Evolutionary conservation across 768 basidiomycete species (phyloP), one percentile per base, ranked within the genome.

Genomic region (Candolleomyces aberdarensis): DNA sequence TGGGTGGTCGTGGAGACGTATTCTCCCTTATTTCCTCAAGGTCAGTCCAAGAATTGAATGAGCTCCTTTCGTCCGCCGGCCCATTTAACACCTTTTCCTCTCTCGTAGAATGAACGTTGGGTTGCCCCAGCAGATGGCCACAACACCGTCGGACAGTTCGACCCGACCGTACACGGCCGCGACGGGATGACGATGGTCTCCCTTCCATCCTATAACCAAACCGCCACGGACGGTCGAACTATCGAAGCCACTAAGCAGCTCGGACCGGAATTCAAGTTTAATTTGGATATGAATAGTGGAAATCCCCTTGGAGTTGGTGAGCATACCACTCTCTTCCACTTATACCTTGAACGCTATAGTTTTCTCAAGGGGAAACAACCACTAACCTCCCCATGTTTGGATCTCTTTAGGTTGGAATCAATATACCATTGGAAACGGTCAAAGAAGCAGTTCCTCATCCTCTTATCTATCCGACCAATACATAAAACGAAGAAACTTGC

Each of bases 21-120:
- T 78, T 19, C 63, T 67, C 15, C 68, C 68, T 4, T 77, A 72
- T 49, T 66, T 74, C 47, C 57, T 60, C 17, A 75, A 72, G 69
- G 75, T 73, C 47, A 57, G 20, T 44, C 15, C 10, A n/a, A n/a
- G 55, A n/a, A 19, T 19, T 22, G 17, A 22, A 14, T 36, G 10
- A 56, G 9, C 55, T n/a, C 40, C 6, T 22, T 8, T 11, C 14
- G 20, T 32, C 56, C 8, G 8, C 47, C 20, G 78, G 80, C 60
- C 71, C 72, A 31, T 80, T 79, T 13, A 68, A 65, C 14, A 71
- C 71, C 0, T 55, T 77, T 3, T 77, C 79, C 4, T 52, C 79
- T 39, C 71, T 76, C 76, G 40, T 60, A 72, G 66, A 51, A 54
- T 44, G 62, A 66, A 54, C 59, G 56, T 41, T 66, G 62, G 53